These are phyloP conservation scores for Diaporthe nobilis DNA, from an alignment of 2,329 filamentous ascomycete species.

Conservation along the genomic window DNA sequence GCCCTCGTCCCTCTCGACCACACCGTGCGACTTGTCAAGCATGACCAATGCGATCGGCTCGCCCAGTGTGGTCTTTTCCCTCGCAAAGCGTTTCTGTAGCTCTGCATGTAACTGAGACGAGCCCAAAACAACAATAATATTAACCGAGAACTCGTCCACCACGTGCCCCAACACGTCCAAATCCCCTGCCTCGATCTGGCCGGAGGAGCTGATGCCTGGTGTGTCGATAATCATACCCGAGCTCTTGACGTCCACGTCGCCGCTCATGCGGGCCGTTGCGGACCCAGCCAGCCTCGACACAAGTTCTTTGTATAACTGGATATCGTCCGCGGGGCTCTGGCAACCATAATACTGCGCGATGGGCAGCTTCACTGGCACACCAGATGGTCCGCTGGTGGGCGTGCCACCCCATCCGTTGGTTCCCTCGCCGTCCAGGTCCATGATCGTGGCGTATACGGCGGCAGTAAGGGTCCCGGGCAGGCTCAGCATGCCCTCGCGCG, in stretches of 20 bases:
- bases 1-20: slow-evolving; percentile 79
- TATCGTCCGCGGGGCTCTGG: slow-evolving; percentile 79
- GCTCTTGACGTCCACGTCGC: slow-evolving; percentile 78
- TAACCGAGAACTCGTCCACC: slow-evolving; percentile 75
- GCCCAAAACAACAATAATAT: slow-evolving; percentile 85
- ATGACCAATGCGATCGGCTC: slow-evolving; percentile 83
- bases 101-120: slow-evolving; percentile 83
- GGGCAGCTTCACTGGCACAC: slow-evolving; percentile 91
- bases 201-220: slow-evolving; percentile 76
- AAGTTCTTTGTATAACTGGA: slow-evolving; percentile 79
- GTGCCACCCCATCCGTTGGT: slow-evolving; percentile 87
- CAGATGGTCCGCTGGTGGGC: slow-evolving; percentile 90
- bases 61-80: slow-evolving; percentile 67
- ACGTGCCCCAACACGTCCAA: slow-evolving; percentile 88
- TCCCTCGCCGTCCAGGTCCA: slow-evolving; percentile 84
- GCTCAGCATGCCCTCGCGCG: slow-evolving; percentile 82
- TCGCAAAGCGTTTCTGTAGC: slow-evolving; percentile 77
- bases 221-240: slow-evolving; percentile 91
- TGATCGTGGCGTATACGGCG: slow-evolving; percentile 86
- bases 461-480: slow-evolving; percentile 88
- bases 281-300: slow-evolving; percentile 83
- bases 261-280: slow-evolving; percentile 81
- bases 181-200: slow-evolving; percentile 63
- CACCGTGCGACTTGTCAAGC: slow-evolving; percentile 88
- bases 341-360: slow-evolving; percentile 91